Conservation (phyloP, 1,139 yeast genomes). For the Meyerozyma carpophila region DNA sequence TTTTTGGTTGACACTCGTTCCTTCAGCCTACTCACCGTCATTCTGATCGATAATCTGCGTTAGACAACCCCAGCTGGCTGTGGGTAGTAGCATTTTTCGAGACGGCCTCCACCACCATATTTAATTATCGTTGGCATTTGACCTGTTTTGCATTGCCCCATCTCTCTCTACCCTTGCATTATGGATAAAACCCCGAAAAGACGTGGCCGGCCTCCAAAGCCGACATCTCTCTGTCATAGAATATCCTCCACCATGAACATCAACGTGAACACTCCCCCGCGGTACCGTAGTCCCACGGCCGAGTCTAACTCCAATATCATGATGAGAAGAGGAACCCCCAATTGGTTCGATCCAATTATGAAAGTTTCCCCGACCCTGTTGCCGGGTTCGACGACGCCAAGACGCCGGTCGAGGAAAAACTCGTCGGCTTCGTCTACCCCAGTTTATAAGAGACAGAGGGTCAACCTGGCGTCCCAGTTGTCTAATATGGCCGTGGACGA, state of each 20-base stretch:
- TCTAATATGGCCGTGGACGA: neutral
- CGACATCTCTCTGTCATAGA: constrained; percentile 33
- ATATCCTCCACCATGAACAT: constrained; percentile 42
- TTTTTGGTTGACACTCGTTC: neutral
- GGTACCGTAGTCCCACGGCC: constrained; percentile 17
- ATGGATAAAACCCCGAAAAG: constrained; percentile 17
- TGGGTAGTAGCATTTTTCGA: neutral
- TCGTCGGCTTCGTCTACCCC: neutral
- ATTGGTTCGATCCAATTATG: constrained; percentile 43
- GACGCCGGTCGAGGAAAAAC: neutral
- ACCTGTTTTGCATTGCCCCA: neutral
- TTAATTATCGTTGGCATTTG: neutral
- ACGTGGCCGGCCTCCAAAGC: constrained; percentile 47
- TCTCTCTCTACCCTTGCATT: neutral
- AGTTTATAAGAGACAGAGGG: constrained; percentile 3
- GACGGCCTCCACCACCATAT: neutral
- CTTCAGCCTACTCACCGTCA: neutral
- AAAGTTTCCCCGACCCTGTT: constrained; percentile 31
- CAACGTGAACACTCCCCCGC: constrained; percentile 31
- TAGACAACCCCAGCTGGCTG: neutral
- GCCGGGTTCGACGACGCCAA: neutral
- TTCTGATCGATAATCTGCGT: neutral
- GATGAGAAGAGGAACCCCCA: constrained; percentile 41
- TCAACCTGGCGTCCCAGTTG: neutral
- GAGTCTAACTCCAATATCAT: constrained; percentile 32